Percentiles rank a stretch among this genome's conserved stretches.
These are phyloP conservation scores for Cladophialophora bantiana DNA, from an alignment of 2,329 filamentous ascomycete species.

Conservation along the genomic window DNA sequence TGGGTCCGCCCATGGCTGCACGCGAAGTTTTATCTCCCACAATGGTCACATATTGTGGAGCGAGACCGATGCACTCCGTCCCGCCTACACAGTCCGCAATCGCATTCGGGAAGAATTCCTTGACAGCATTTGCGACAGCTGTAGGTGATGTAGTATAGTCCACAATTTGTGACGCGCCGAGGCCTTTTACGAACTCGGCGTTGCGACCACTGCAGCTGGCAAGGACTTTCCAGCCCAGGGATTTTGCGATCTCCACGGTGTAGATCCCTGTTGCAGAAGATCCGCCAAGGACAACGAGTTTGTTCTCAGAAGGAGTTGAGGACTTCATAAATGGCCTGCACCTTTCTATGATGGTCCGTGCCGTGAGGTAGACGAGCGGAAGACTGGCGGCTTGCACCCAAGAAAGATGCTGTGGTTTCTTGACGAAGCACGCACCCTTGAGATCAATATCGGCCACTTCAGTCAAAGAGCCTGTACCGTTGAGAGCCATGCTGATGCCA, in stretches of 20 bases:
- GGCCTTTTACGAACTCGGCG: slow-evolving; percentile 60
- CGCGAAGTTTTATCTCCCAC: slow-evolving; percentile 60
- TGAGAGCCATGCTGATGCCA: slow-evolving; percentile 26
- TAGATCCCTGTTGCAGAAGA: slow-evolving; percentile 67
- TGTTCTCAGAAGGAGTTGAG: slow-evolving; percentile 53
- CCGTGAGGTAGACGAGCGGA: slow-evolving; percentile 34
- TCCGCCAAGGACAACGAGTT: slow-evolving; percentile 69
- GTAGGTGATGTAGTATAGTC: slow-evolving; percentile 59
- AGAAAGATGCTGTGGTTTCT: slow-evolving; percentile 28
- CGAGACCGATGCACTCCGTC: slow-evolving; percentile 61
- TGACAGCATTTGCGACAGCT: slow-evolving; percentile 58
- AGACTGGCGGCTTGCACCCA: slow-evolving; percentile 33
- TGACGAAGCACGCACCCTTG: slow-evolving; percentile 29
- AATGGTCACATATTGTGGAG: slow-evolving; percentile 59
- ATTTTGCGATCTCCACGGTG: slow-evolving; percentile 69
- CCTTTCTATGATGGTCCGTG: slow-evolving; percentile 31
- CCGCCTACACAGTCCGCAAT: slow-evolving; percentile 65
- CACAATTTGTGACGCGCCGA: slow-evolving; percentile 69
- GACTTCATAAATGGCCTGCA: slow-evolving; percentile 27
- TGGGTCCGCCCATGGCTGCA: slow-evolving; percentile 52
- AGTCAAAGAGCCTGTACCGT: slow-evolving; percentile 30
- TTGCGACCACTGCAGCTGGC: slow-evolving; percentile 65
- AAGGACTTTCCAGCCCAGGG: slow-evolving; percentile 65
- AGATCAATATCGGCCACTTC: slow-evolving; percentile 31
- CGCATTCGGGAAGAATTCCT: slow-evolving; percentile 55